Evolutionary conservation across 495 filamentous ascomycete genomes (phyloP), one percentile per base, ranked within the genome.

Genomic region (Penicillium alfredii): DNA sequence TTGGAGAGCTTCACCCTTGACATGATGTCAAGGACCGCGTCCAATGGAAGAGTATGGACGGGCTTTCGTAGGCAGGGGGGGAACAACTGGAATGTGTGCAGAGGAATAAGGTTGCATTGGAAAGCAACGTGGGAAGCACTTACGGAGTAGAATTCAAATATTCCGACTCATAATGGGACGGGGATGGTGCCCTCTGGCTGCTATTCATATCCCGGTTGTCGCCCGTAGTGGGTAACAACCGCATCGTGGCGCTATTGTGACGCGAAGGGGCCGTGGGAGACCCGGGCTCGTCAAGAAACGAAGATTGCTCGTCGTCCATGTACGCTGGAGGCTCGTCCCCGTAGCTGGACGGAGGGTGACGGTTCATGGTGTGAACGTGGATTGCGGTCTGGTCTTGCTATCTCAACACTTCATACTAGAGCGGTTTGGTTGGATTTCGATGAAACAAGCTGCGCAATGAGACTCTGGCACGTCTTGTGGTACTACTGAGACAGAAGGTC

Each of bases 161-260:
- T 29, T 40, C 33, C 2, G 47, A 33, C 8, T 45, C 41, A 25
- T 55, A 51, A 3, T 48, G 38, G 1, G 35, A 50, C 13, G 43
- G 45, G 13, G 49, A 52, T 10, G 41, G 17, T 1, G 33, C 21
- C 10, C 44, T 42, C 12, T 46, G 20, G 25, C 53, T 55, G 22
- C 41, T 42, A 27, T 41, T 41, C 33, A 50, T 8, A 13, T 64
- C 56, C 5, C 31, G 35, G 35, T 61, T 51, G 7, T 73, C 68
- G 19, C 74, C 65, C 17, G 59, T 67, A n/a, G 69, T 68, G 4
- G 76, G 76, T 37, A 83, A 51, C 49, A 83, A 56, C 10, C 78
- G 72, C 78, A 82, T 79, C 0, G 77, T 75, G 10, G 73, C 58
- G 24, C 69, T 74, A 58, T 53, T 50, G 4, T 47, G 55, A 18